Evolutionary conservation across 805 yeast species (phyloP).

Genomic region (Saccharomyces mikatae): DNA sequence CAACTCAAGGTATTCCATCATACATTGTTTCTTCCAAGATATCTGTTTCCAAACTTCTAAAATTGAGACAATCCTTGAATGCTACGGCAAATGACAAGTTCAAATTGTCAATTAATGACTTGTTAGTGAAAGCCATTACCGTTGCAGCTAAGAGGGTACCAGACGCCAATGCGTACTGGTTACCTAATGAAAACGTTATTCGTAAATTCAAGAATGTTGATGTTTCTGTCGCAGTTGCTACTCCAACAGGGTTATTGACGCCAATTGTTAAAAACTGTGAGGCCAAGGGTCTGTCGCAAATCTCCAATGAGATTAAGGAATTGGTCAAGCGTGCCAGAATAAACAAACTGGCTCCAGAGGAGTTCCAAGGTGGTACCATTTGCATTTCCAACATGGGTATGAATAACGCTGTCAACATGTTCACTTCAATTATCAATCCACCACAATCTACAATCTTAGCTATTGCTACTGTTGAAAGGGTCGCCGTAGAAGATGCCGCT

Average conservation of each 20-base stretch:
- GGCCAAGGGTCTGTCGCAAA: conserved; percentile 72
- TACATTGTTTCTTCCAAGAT: conserved; percentile 84
- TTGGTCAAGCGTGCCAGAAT: conserved; percentile 94
- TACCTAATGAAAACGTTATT: conserved; percentile 79
- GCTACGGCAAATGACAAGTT: conserved; percentile 76
- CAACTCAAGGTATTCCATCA: conserved; percentile 82
- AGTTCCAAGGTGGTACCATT: conserved; percentile 98
- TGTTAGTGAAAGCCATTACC: conserved; percentile 89
- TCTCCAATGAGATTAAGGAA: conserved; percentile 80
- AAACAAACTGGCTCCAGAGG: conserved; percentile 89
- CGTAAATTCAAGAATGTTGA: conserved; percentile 90
- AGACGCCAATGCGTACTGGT: conserved; percentile 88
- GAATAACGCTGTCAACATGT: conserved; percentile 87
- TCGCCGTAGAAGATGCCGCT: conserved; percentile 86
- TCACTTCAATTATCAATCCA: conserved; percentile 96
- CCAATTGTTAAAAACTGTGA: conserved; percentile 91
- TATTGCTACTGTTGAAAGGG: conserved; percentile 85
- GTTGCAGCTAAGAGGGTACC: conserved; percentile 87
- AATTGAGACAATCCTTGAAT: conserved; percentile 84
- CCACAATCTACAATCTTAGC: conserved; percentile 95
- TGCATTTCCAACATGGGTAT: conserved; percentile 98
- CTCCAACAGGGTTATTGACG: conserved; percentile 94
- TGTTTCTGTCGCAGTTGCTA: conserved; percentile 96
- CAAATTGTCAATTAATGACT: conserved; percentile 89
- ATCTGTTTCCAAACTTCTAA: conserved; percentile 81